A percentile compares a stretch with the other conserved stretches of the same genome.
These are phyloP conservation scores for Cladosporium cucumerinum DNA, from an alignment of 2,329 filamentous ascomycete species.

Conservation along the genomic window DNA sequence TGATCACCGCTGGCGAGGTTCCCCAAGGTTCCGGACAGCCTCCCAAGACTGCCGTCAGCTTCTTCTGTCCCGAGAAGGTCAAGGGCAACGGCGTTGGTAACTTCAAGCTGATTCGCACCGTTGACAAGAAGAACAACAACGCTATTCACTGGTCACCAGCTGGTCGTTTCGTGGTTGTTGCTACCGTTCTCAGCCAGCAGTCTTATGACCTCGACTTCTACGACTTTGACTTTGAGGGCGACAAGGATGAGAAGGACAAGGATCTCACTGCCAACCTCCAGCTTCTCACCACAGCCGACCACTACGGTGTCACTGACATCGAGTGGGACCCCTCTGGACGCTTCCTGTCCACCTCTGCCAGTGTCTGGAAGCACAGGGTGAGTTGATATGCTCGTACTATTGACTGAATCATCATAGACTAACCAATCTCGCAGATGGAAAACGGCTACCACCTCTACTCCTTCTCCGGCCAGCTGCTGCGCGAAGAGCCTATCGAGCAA, in stretches of 20 bases:
- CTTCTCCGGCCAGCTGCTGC: slow-evolving; percentile 84
- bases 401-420: slow-evolving; percentile 9
- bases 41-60: slow-evolving; percentile 90
- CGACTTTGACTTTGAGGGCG: slow-evolving; percentile 96
- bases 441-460: slow-evolving; percentile 98
- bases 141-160: slow-evolving; percentile 98
- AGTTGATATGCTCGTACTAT: slow-evolving; percentile 37
- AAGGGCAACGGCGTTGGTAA: slow-evolving; percentile 81
- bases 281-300: slow-evolving; percentile 87
- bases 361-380: slow-evolving; percentile 93
- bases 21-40: slow-evolving; percentile 73
- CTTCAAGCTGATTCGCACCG: slow-evolving; percentile 91
- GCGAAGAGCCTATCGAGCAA: slow-evolving; percentile 89
- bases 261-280: slow-evolving; percentile 92
- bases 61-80: slow-evolving; percentile 94
- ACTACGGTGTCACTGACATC: slow-evolving; percentile 96
- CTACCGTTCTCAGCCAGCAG: slow-evolving; percentile 87
- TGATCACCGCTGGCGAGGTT: slow-evolving; percentile 90
- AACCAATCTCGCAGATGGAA: slow-evolving; percentile 69
- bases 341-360: slow-evolving; percentile 90
- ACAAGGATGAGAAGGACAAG: slow-evolving; percentile 89
- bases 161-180: slow-evolving; percentile 91
- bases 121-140: slow-evolving; percentile 99
- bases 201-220: slow-evolving; percentile 96
- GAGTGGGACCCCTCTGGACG: slow-evolving; percentile 97